These are phyloP conservation scores for Boletus huronensis DNA, from an alignment of 768 basidiomycete species.

Conservation along the genomic window DNA sequence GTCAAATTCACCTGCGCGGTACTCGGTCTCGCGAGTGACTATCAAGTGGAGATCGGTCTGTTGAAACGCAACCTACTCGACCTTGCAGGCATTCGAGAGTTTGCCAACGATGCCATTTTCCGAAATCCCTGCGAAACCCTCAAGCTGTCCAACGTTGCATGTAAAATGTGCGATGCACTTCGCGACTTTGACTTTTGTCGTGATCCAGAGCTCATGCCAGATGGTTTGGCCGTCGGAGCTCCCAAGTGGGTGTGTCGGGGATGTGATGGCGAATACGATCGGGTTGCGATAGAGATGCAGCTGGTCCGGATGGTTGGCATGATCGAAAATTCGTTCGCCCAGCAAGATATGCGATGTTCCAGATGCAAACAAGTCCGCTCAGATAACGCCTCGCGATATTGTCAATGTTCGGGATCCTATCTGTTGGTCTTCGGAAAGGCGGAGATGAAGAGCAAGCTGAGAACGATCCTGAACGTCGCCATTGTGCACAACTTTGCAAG, in stretches of 20 bases:
- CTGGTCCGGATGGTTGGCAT: constrained; percentile 72
- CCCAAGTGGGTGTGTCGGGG: constrained; percentile 64
- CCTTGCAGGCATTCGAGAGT: constrained; percentile 81
- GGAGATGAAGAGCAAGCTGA: constrained; percentile 67
- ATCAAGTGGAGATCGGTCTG: constrained; percentile 81
- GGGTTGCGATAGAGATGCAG: constrained; percentile 80
- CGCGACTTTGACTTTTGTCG: constrained; percentile 96
- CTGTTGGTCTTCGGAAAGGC: constrained; percentile 66
- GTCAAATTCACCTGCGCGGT: constrained; percentile 84
- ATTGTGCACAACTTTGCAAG: constrained; percentile 65
- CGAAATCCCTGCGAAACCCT: constrained; percentile 90
- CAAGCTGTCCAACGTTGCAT: constrained; percentile 82
- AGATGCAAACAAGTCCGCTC: constrained; percentile 91
- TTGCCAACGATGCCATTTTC: constrained; percentile 80
- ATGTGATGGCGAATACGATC: constrained; percentile 87
- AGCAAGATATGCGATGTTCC: constrained; percentile 85
- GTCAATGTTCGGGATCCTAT: constrained; percentile 86
- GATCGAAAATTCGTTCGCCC: constrained; percentile 70
- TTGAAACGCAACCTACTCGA: constrained; percentile 89
- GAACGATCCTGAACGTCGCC: constrained; percentile 82
- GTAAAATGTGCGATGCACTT: constrained; percentile 78
- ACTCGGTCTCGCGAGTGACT: constrained; percentile 75
- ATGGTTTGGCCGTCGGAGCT: constrained; percentile 43
- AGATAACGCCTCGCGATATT: constrained; percentile 82
- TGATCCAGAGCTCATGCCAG: constrained; percentile 77